These are phyloP conservation scores for Aspergillus heteromorphus DNA, from an alignment of 495 filamentous ascomycete genomes.

Conservation along the genomic window DNA sequence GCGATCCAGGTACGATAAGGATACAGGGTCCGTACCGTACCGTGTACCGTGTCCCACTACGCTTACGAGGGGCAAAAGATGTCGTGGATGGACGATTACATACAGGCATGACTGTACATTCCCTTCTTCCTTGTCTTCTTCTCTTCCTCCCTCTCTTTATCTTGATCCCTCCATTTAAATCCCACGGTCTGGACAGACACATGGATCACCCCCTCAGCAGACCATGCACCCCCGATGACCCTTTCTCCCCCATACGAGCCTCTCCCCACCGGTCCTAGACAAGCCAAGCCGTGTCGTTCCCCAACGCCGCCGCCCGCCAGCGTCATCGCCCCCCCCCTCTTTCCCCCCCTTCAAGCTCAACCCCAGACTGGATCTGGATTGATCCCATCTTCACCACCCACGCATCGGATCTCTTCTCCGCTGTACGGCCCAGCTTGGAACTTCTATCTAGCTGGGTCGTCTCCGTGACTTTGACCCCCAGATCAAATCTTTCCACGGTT, in stretches of 20 bases:
- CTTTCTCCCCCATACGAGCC: conserved; percentile 1
- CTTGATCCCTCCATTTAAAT: not conserved
- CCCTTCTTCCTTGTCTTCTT: not conserved
- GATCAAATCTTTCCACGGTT: not conserved
- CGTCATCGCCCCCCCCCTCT: conserved; percentile 1
- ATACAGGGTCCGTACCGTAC: not conserved
- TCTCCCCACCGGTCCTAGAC: not conserved
- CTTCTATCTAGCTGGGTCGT: conserved; percentile 15
- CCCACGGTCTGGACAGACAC: not conserved
- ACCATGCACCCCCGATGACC: conserved; percentile 13
- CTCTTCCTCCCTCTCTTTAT: conserved; percentile 5
- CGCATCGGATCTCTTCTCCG: conserved; percentile 9
- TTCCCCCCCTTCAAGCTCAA: not conserved
- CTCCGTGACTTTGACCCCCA: not conserved
- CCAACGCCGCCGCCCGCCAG: conserved; percentile 1
- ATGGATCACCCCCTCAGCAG: not conserved
- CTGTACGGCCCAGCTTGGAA: conserved; percentile 10
- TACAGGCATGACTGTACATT: not conserved
- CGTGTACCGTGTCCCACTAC: not conserved
- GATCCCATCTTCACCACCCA: conserved; percentile 5
- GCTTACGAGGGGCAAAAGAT: conserved; percentile 7
- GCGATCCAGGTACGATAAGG: not conserved
- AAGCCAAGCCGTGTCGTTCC: not conserved
- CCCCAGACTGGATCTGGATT: not conserved
- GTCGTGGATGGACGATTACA: not conserved